phyloP scores from a whole-genome alignment of 108 stramenopile genomes.

The Skeletonema menzelii region DNA sequence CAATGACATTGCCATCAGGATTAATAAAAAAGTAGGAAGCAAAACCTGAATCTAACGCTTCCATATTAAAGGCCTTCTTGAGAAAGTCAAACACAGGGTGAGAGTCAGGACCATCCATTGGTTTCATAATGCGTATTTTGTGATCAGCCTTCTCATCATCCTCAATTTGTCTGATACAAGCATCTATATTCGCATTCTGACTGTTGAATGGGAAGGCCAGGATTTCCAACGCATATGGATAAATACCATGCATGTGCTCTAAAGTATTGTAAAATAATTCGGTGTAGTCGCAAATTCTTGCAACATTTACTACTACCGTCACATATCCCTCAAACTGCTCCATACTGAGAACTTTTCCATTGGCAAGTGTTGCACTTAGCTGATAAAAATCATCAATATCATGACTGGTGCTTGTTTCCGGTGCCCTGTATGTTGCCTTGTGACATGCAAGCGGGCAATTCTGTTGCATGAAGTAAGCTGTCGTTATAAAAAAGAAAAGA shows the following conservation, averaged over 20 bases:
- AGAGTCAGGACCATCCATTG: conserved; percentile 29
- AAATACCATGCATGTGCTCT: conserved; percentile 37
- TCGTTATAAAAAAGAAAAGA: neutral
- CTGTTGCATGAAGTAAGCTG: conserved; percentile 44
- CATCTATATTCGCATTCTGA: conserved; percentile 15
- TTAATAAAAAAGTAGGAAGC: conserved; percentile 35
- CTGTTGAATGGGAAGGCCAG: conserved; percentile 42
- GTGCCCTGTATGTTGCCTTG: conserved; percentile 18
- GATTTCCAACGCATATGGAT: conserved; percentile 41
- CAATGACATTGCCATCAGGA: conserved; percentile 39
- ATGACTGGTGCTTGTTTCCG: conserved; percentile 14
- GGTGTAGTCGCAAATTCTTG: conserved; percentile 38
- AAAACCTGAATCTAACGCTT: conserved; percentile 36
- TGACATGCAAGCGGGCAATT: conserved; percentile 41
- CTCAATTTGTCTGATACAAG: conserved; percentile 24
- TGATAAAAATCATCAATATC: conserved; percentile 35
- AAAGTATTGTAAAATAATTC: conserved; percentile 31
- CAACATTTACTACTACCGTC: conserved; percentile 42
- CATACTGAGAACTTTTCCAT: conserved; percentile 12
- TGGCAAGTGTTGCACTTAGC: conserved; percentile 38
- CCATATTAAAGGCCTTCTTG: conserved; percentile 27
- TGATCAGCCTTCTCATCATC: conserved; percentile 16
- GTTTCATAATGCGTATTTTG: conserved; percentile 45
- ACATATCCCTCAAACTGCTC: conserved; percentile 49
- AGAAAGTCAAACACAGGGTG: conserved; percentile 43